Base-by-base conservation (phyloP, 2,329 filamentous ascomycete genomes). In the Trichoderma afroharzianum region DNA sequence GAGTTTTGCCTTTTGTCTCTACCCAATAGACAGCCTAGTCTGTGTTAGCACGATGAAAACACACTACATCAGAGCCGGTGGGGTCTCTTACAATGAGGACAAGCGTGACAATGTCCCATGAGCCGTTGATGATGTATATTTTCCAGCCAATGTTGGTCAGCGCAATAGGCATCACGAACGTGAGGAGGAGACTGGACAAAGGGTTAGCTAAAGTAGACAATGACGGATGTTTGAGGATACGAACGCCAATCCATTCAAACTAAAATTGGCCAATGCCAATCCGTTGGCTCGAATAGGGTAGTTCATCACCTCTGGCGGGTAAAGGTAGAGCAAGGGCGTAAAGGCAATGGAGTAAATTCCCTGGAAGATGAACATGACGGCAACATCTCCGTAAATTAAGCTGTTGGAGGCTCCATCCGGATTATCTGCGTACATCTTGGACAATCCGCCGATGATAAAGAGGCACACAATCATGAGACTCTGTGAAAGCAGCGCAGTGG, bases 371-470 rank as follows among this genome's bases (percentile, higher is more conserved):
- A 83, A 88, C 28, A 88, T 82, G 74, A 82, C 83, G 12, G 82
- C 83, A 63, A 88, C 83, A 18, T 85, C 83, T 4, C 76, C 79
- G 68, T 84, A 85, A 26, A 84, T 79, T 11, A 74, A 61, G n/a
- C 32, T 71, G 39, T 0, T 43, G 3, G 72, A 69, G 36, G 72
- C 71, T 3, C 71, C 71, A 39, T 61, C 47, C 2, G 72, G 72
- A 8, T 74, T 58, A 11, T 74, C 72, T 55, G 63, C 68, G 28
- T 72, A 72, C 2, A 71, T 71, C 59, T 87, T 87, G 6, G 84
- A 83, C 4, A 88, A 77, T 2, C 80, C 84, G 2, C 86, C 86
- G 50, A 88, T 83, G 67, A 87, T 79, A 74, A 87, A 87, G 1
- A 88, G 81, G 50, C 82, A 86, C 24, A 83, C 67, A 3, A 82